Percentiles rank a stretch among this genome's conserved stretches.
These are phyloP conservation scores for Leucoagaricus sp. DNA, from an alignment of 1,284 basidiomycete genomes.

Conservation along the genomic window DNA sequence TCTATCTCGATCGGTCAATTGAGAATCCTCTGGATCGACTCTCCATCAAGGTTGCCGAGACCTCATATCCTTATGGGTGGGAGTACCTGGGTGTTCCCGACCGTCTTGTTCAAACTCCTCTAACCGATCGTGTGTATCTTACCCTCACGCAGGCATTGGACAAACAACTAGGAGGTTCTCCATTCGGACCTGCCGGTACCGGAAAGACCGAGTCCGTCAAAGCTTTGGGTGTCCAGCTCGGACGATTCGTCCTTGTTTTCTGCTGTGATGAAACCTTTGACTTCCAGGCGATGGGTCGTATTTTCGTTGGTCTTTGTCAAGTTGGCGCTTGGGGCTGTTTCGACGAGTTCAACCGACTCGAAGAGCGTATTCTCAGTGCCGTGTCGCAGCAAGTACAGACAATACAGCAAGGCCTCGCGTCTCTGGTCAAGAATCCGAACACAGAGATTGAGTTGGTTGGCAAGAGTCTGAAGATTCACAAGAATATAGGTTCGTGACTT, in stretches of 20 bases:
- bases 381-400: slow-evolving; percentile 99
- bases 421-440: slow-evolving; percentile 79
- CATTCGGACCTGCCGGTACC: slow-evolving; percentile 98
- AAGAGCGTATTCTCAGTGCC: slow-evolving; percentile 96
- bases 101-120: slow-evolving; percentile 95
- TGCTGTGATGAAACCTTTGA: slow-evolving; percentile 99
- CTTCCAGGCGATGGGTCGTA: slow-evolving; percentile 99
- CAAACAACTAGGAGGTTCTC: slow-evolving; percentile 93
- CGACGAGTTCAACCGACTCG: slow-evolving; percentile 97
- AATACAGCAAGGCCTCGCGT: slow-evolving; percentile 93
- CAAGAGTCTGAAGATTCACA: slow-evolving; percentile 90
- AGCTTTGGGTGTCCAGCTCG: slow-evolving; percentile 95
- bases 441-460: slow-evolving; percentile 96
- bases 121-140: slow-evolving; percentile 97
- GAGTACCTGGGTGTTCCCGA: slow-evolving; percentile 98
- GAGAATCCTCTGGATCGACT: slow-evolving; percentile 83
- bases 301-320: slow-evolving; percentile 97
- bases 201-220: slow-evolving; percentile 99
- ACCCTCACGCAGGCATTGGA: slow-evolving; percentile 96
- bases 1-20: slow-evolving; percentile 79
- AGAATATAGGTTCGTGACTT: slow-evolving; percentile 75
- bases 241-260: slow-evolving; percentile 97
- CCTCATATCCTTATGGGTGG: slow-evolving; percentile 96
- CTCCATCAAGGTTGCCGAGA: slow-evolving; percentile 86
- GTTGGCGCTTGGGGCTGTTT: slow-evolving; percentile 99